phyloP scores from a whole-genome alignment of 352 stramenopile genomes.

The Phytopythium ostracodes region DNA sequence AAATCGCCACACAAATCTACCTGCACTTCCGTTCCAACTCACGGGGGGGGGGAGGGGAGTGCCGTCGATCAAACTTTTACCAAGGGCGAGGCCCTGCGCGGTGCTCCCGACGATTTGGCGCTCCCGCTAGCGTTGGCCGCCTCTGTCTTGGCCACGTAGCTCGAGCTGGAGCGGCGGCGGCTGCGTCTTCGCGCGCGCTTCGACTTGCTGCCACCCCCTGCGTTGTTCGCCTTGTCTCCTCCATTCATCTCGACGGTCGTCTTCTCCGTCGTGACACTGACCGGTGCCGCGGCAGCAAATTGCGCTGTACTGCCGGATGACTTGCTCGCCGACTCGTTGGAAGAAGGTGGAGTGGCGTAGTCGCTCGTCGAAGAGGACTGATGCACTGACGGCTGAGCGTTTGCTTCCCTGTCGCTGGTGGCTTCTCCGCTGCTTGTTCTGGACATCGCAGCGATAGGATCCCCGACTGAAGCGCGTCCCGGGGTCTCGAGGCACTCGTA shows the following conservation, averaged over 20 bases:
- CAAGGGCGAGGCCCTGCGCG: background rate
- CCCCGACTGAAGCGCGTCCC: background rate
- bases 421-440: background rate
- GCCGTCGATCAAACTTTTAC: background rate
- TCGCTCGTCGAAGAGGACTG: background rate
- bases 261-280: background rate
- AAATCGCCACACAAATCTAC: background rate
- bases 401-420: background rate
- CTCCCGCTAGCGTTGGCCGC: background rate
- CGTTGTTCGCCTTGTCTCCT: background rate
- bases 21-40: background rate
- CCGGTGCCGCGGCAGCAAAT: too few relatives aligned
- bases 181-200: background rate
- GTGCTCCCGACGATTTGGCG: background rate
- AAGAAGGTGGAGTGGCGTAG: background rate
- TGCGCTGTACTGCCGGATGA: background rate
- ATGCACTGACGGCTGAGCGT: background rate
- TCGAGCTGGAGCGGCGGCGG: background rate
- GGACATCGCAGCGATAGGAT: background rate
- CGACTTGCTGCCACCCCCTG: background rate
- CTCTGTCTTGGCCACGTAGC: background rate
- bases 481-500: constrained; percentile 18
- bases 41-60: background rate
- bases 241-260: background rate
- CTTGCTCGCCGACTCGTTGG: background rate